A percentile compares a stretch with the other conserved stretches of the same genome.
These are phyloP conservation scores for Penicillium sp. DNA, from an alignment of 2,329 filamentous ascomycete species.

Conservation along the genomic window DNA sequence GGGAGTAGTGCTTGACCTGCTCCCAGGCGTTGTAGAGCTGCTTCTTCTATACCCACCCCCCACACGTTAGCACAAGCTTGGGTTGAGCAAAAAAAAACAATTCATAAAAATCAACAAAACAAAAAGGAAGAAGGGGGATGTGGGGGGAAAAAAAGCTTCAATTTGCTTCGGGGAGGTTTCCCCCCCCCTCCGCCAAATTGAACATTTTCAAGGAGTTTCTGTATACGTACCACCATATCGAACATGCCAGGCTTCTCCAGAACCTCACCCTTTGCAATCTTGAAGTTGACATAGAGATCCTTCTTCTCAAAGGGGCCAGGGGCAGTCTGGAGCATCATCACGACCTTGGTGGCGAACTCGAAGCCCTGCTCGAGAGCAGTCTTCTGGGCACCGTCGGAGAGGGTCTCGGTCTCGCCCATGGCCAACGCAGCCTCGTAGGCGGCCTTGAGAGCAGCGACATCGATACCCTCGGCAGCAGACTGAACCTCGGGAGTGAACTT, in stretches of 20 bases:
- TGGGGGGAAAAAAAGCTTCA: not conserved
- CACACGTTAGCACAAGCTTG: too few relatives aligned
- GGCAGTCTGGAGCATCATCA: conserved; percentile 24
- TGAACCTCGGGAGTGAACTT: conserved; percentile 28
- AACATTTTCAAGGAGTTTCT: not conserved
- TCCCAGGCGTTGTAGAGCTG: conserved; percentile 76
- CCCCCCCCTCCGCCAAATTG: not conserved
- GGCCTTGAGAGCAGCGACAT: conserved; percentile 22
- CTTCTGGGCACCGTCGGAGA: conserved; percentile 12
- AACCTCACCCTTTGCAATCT: conserved; percentile 30
- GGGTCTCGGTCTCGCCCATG: conserved; percentile 13
- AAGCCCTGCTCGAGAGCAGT: conserved; percentile 21
- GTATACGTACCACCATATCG: conserved; percentile 34
- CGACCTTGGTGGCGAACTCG: conserved; percentile 27
- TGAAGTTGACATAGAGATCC: conserved; percentile 37
- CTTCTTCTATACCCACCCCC: conserved; percentile 54
- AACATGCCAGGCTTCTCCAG: conserved; percentile 32
- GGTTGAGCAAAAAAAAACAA: too few relatives aligned
- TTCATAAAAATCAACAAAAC: too few relatives aligned
- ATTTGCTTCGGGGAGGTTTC: not conserved
- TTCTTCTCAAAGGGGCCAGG: conserved; percentile 23
- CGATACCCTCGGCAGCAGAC: conserved; percentile 20
- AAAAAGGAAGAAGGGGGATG: not conserved
- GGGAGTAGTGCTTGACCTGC: conserved; percentile 57
- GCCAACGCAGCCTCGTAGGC: conserved; percentile 12